Evolutionary conservation across 2,329 filamentous ascomycete genomes (phyloP), one percentile per base, ranked within the genome.

Genomic region (Trichoderma cornu-damae): DNA sequence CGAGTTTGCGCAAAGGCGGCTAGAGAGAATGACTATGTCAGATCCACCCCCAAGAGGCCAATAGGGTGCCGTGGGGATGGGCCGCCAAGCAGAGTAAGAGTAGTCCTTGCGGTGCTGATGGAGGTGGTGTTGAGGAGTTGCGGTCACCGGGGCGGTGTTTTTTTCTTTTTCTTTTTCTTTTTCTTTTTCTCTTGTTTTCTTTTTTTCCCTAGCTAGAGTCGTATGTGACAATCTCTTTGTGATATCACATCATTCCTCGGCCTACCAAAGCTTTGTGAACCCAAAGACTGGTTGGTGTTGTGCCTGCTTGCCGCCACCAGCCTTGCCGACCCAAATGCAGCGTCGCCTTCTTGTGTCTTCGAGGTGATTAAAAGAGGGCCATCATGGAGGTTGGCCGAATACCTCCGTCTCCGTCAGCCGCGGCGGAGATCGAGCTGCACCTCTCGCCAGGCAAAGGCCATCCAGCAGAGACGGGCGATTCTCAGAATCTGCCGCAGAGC

Each of bases 1-100:
- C 42, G 51, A 54, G 16, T 37, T 38, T 51, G 38, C 32, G 53
- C 24, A 56, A 40, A 48, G 43, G 42, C 32, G 52, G 52, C 52
- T 48, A 40, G 34, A 44, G 26, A 37, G 37, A 32, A n/a, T 48
- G 44, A 40, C 35, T 47, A 35, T 49, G 49, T 34, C 34, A 34
- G 53, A 32, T 56, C 53, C 53, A 56, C 51, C 34, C 51, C 40
- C 32, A 18, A 38, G 35, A 56, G 11, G 44, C 53, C 53, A 56
- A 56, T 56, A 42, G 53, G 53, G 44, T 56, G 44, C 35, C 44
- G 32, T 56, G 44, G 53, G 53, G 28, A 22, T 40, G 6, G 30
- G 24, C n/a, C 35, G 43, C 43, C 53, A 56, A 56, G 53, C 53
- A 46, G 44, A 38, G 35, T 24, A 38, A 26, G 37, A 32, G 53